Base-by-base conservation (phyloP, 108 stramenopile genomes). In the Nitzschia sp. region DNA sequence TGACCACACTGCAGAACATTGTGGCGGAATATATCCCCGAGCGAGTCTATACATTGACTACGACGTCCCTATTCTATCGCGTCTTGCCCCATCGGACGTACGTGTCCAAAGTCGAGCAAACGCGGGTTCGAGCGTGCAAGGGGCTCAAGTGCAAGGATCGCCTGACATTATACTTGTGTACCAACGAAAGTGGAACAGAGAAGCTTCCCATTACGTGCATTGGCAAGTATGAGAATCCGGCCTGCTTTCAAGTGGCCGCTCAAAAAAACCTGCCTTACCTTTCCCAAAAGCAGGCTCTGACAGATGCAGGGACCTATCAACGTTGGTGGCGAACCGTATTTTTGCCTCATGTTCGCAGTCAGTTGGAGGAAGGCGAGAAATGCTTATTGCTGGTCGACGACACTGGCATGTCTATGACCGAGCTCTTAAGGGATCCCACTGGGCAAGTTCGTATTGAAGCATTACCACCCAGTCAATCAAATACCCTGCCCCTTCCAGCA, bases 101-200 rank as follows among this genome's bases (percentile, higher is more conserved):
- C 28, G 68, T 69, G 9, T 52, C 56, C 34, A 59, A 45, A 31
- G 58, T 16, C 0, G 19, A 26, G 6, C 53, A 60, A 47, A 69
- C 45, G 23, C 28, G 45, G 2, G 32, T 69, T 9, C 68, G 68
- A 19, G 68, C 68, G 8, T 69, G 68, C 68, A 69, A 69, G 57
- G 68, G 68, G 16, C 57, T 69, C 45, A 69, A 69, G 58, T 31
- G 45, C 46, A 69, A 59, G 33, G 68, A 69, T 59, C 68, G 68
- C n/a, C n/a, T 69, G 19, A 69, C 58, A 16, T 53, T 69, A 15
- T 69, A 69, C 35, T 27, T 69, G 15, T 69, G 68, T 47, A 36
- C 46, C 41, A 69, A 69, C 27, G 68, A 69, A 69, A 48, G 53
- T 1, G 68, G 68, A 15, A 59, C 34, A 8, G 68, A 69, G n/a